phyloP scores from a whole-genome alignment of 108 stramenopile species.

The Nannochloropsis gaditana region DNA sequence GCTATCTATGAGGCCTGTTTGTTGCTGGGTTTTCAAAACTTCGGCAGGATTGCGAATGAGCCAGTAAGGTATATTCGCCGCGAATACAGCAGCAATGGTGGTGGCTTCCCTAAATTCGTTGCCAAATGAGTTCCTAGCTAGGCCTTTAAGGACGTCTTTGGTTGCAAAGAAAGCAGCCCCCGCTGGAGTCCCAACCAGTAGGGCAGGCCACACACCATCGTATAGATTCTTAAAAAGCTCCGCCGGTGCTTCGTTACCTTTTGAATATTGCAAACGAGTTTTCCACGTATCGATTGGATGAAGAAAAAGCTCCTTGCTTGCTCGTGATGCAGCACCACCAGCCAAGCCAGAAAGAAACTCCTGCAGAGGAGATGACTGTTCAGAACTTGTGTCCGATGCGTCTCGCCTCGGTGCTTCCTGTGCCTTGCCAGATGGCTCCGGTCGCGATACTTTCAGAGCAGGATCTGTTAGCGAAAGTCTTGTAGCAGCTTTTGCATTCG shows the following conservation, averaged over 20 bases:
- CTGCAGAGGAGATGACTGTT: not conserved
- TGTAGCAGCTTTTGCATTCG: not conserved
- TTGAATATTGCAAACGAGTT: constrained; percentile 30
- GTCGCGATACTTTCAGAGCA: too few relatives aligned
- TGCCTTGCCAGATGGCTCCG: too few relatives aligned
- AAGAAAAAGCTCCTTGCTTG: constrained; percentile 47
- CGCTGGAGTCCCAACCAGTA: constrained; percentile 49
- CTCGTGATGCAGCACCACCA: constrained; percentile 48
- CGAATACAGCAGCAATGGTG: constrained; percentile 38
- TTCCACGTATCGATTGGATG: constrained; percentile 54
- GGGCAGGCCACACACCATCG: constrained; percentile 45
- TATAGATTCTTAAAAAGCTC: constrained; percentile 44
- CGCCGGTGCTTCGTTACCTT: not conserved
- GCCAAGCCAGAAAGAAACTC: constrained; percentile 36
- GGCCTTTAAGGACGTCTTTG: constrained; percentile 40
- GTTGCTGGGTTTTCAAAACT: constrained; percentile 45
- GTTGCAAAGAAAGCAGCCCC: constrained; percentile 52
- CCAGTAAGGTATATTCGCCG: constrained; percentile 54
- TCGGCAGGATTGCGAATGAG: constrained; percentile 45
- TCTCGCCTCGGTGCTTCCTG: too few relatives aligned
- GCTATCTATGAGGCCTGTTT: constrained; percentile 20
- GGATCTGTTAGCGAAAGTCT: not conserved
- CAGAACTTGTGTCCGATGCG: too few relatives aligned
- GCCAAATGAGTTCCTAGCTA: constrained; percentile 22
- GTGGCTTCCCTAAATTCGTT: not conserved